These are phyloP conservation scores for Andrographis paniculata DNA, from an alignment of 305 asterid species.

Conservation along the genomic window DNA sequence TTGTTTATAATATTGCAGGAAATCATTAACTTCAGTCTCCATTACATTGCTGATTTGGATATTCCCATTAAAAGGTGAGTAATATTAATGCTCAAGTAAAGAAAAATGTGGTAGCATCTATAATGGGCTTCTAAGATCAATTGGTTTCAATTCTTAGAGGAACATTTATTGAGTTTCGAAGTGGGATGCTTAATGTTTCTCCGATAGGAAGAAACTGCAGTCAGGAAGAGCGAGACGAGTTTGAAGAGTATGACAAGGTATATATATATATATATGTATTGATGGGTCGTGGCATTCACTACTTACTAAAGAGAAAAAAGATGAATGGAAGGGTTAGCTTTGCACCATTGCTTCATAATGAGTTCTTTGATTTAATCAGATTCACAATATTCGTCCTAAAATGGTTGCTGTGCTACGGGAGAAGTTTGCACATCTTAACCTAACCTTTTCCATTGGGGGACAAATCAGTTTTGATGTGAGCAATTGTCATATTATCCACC, in stretches of 20 bases:
- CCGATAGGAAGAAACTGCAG: slow-evolving; percentile 99
- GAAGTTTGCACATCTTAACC: slow-evolving; percentile 69
- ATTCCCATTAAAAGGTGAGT: slow-evolving; percentile 84
- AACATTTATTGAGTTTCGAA: slow-evolving; percentile 89
- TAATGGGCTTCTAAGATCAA: slow-evolving; percentile 15
- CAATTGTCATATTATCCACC: slow-evolving; percentile 10
- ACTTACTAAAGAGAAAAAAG: background rate
- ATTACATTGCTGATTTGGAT: slow-evolving; percentile 93
- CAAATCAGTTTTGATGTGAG: slow-evolving; percentile 95
- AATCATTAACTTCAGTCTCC: slow-evolving; percentile 82
- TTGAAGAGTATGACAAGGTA: slow-evolving; percentile 96
- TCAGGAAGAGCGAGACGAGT: slow-evolving; percentile 92
- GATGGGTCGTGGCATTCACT: background rate
- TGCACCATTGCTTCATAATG: too few species aligned
- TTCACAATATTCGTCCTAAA: slow-evolving; percentile 68
- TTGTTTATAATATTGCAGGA: slow-evolving; percentile 53
- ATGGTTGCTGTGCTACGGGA: slow-evolving; percentile 81
- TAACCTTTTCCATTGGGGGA: slow-evolving; percentile 88
- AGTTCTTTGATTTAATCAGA: slow-evolving; percentile 37
- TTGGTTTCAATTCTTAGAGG: slow-evolving; percentile 50
- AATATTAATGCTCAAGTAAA: slow-evolving; percentile 13
- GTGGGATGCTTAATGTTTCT: slow-evolving; percentile 96
- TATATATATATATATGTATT: slow-evolving; percentile 2
- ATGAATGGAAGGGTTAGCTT: too few species aligned
- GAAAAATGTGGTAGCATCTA: background rate